Evolutionary conservation across 2,329 filamentous ascomycete species (phyloP), one percentile per base, ranked within the genome.

Genomic region (Fusarium sp.): DNA sequence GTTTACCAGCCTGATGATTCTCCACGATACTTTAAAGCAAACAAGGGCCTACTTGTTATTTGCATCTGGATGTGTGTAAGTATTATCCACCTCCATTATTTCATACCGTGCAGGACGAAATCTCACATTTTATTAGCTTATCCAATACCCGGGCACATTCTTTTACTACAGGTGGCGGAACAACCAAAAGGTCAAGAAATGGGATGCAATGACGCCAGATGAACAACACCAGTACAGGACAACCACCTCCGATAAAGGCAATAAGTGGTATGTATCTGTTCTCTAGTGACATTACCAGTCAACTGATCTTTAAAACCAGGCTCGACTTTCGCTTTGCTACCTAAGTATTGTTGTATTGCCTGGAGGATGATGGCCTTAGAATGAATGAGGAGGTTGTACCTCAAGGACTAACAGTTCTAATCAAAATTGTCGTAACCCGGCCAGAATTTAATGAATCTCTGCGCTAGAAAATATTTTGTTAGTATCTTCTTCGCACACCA

Each of bases 151-250:
- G 0, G 74, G 67, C 2, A 81, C 79, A 7, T 81, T 78, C 58
- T 78, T 77, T 22, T 82, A 81, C 65, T 83, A 82, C 44, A 71
- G 74, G 13, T 79, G 79, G 76, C 76, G 80, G 29, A 83, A 83
- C 59, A 74, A 73, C 13, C 72, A 73, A 34, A 80, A 80, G 54
- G 78, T 18, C 78, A 79, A 77, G 65, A 76, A 69, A 52, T 83
- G 81, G 81, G 78, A 81, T 41, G 71, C 73, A 4, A 78, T 82
- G 77, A 80, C 76, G 6, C 71, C 75, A 2, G 80, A 83, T 55
- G 77, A 84, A 66, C 82, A 81, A 52, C 76, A 79, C 11, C 60
- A 77, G 1, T 86, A 85, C 66, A 74, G 83, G 9, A 78, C 74
- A n/a, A 84, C 79, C 1, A 84, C 83, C 0, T 80, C 75, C 3